phyloP scores from a whole-genome alignment of 2,329 filamentous ascomycete genomes.

The Raffaelea deltoideospora region DNA sequence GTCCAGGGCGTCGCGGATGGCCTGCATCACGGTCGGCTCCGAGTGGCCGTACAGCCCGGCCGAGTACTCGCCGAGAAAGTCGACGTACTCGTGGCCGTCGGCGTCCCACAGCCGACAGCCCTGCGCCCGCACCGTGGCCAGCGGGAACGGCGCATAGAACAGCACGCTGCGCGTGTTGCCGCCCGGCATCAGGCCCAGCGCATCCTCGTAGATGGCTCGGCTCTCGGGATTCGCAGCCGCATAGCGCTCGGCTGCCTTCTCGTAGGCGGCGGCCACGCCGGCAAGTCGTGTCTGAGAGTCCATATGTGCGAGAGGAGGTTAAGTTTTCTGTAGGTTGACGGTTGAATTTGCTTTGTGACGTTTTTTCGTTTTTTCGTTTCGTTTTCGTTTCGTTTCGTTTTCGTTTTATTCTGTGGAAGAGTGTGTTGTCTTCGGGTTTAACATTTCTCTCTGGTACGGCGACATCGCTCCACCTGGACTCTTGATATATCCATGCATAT shows the following conservation, averaged over 20 bases:
- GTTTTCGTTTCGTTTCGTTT: no score
- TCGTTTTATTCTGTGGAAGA: no score
- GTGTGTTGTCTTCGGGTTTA: no score
- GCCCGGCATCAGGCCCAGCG: constrained; percentile 19
- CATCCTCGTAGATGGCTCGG: not conserved
- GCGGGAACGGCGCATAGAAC: constrained; percentile 19
- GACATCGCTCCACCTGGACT: no score
- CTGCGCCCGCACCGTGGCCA: constrained; percentile 4
- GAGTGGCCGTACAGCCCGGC: constrained; percentile 55
- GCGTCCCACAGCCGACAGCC: not conserved
- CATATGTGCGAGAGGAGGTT: no score
- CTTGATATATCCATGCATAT: no score
- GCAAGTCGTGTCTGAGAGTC: no score
- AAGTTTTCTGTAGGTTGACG: no score
- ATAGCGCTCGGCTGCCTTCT: not conserved
- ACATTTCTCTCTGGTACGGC: no score
- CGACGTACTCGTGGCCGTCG: constrained; percentile 26
- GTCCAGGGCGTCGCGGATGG: constrained; percentile 29
- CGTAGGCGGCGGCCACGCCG: no score
- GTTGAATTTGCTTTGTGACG: no score
- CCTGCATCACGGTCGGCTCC: constrained; percentile 33
- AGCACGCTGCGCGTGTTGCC: constrained; percentile 30
- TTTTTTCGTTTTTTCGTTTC: no score
- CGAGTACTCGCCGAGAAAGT: constrained; percentile 47
- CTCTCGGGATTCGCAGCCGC: not conserved